A percentile compares a stretch with the other conserved stretches of the same genome.
Conservation (phyloP, 495 filamentous ascomycete species). For the Halenospora varia region DNA sequence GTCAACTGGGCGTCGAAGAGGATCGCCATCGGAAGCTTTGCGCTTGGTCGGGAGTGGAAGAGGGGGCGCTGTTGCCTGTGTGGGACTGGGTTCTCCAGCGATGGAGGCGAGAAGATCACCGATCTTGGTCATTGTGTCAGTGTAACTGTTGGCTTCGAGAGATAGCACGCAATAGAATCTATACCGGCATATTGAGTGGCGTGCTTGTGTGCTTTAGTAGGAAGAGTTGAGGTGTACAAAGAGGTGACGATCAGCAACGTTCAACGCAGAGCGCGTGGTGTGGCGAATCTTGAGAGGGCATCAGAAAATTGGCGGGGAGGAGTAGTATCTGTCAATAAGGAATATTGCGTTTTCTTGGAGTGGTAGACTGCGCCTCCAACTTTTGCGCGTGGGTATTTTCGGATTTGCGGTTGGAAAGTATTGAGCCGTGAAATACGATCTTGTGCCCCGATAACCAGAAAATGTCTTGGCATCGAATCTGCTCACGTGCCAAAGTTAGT, state of each 20-base stretch:
- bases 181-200: constrained; percentile 21
- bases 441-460: background rate
- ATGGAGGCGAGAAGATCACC: constrained; percentile 52
- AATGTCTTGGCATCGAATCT: background rate
- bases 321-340: background rate
- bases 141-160: background rate
- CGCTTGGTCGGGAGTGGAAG: constrained; percentile 37
- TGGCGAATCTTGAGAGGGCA: background rate
- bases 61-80: constrained; percentile 24
- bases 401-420: background rate
- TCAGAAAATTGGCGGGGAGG: background rate
- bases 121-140: constrained; percentile 31
- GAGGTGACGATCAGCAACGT: background rate
- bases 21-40: constrained; percentile 42
- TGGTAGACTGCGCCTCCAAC: background rate
- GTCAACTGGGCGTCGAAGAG: constrained; percentile 30
- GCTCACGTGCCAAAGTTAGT: background rate
- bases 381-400: background rate
- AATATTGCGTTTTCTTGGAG: background rate
- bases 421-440: background rate
- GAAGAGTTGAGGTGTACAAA: background rate
- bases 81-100: constrained; percentile 40
- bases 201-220: constrained; percentile 4
- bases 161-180: background rate
- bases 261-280: constrained; percentile 10